Percentiles rank a stretch among this genome's conserved stretches.
phyloP scores from a whole-genome alignment of 192 early-diverging fungal genomes.

The Coemansia sp. region DNA sequence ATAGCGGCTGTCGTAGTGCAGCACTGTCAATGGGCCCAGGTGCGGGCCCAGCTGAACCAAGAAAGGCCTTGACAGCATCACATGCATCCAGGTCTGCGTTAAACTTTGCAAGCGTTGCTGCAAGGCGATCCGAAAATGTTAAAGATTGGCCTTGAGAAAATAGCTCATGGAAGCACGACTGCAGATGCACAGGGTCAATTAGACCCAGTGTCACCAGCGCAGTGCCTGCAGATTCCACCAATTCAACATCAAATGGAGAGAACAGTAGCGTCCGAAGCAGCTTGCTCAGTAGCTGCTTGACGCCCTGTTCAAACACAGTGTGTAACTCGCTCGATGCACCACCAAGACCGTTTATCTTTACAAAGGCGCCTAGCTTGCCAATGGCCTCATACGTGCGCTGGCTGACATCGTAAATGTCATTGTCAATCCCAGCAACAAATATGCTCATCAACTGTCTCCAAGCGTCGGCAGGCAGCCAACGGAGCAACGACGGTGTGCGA shows the following conservation, averaged over 20 bases:
- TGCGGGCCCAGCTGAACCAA: slow-evolving; percentile 21
- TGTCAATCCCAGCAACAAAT: slow-evolving; percentile 37
- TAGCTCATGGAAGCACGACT: slow-evolving; percentile 36
- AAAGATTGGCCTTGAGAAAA: slow-evolving; percentile 23
- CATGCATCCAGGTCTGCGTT: slow-evolving; percentile 30
- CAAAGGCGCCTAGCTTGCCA: slow-evolving; percentile 46
- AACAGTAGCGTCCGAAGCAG: slow-evolving; percentile 37
- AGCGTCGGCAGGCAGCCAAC: slow-evolving; percentile 40
- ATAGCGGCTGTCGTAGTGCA: slow-evolving; percentile 41
- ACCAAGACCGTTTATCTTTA: slow-evolving; percentile 32
- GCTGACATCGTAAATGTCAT: slow-evolving; percentile 44
- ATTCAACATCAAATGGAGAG: slow-evolving; percentile 44
- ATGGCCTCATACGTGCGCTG: slow-evolving; percentile 48
- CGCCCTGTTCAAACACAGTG: slow-evolving; percentile 20
- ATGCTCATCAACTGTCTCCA: slow-evolving; percentile 33
- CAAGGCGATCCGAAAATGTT: slow-evolving; percentile 36
- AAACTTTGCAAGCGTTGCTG: slow-evolving; percentile 37
- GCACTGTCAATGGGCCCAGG: slow-evolving; percentile 43
- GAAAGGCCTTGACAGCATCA: slow-evolving; percentile 23
- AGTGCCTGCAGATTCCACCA: slow-evolving; percentile 46
- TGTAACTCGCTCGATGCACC: slow-evolving; percentile 16
- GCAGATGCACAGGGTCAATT: slow-evolving; percentile 37
- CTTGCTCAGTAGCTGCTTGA: slow-evolving; percentile 38
- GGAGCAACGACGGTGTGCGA: slow-evolving; percentile 42
- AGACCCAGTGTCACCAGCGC: slow-evolving; percentile 44